Evolutionary conservation across 2,329 filamentous ascomycete species (phyloP), one percentile per base, ranked within the genome.

Genomic region (Alternaria angustiovoidea): DNA sequence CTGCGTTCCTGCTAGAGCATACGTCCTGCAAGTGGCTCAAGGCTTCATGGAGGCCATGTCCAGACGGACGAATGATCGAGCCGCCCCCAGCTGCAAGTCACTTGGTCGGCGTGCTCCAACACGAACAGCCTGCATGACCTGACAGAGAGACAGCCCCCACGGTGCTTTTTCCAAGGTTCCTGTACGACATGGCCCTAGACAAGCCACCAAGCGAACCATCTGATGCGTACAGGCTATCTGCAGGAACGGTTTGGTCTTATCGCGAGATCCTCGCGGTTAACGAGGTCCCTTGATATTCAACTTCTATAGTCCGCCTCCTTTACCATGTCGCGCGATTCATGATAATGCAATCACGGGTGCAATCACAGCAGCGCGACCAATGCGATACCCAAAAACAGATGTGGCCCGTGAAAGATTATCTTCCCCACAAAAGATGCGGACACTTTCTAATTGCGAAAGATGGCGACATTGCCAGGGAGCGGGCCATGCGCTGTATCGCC

Each of bases 61-160:
- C n/a, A 47, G 44, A 30, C 59, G 36, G 55, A 59, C 62, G 52
- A 64, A 62, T 64, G 28, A 59, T 47, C 30, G 24, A 22, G 38
- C 43, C 46, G 43, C 48, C 48, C 47, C 48, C 68, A 69, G 54
- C 65, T 69, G 65, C 60, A 61, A 63, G 69, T 76, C 71, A 74
- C 73, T 72, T 72, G 72, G 26, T 46, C 49, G 48, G 55, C 47
- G 41, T 56, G 44, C 48, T 49, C 52, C 43, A 55, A 64, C 59
- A 62, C 59, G 56, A 66, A 39, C 57, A 44, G 46, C 55, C 48
- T 61, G 51, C 62, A 56, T 60, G 55, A 52, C 34, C 56, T 56
- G 62, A 41, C 46, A 38, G 44, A 61, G 53, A 62, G 61, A 56
- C 58, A 48, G 55, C 71, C 74, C 73, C 75, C 75, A 76, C 74